These are phyloP conservation scores for Candida sphagnicola DNA, from an alignment of 805 yeast genomes.

Conservation along the genomic window DNA sequence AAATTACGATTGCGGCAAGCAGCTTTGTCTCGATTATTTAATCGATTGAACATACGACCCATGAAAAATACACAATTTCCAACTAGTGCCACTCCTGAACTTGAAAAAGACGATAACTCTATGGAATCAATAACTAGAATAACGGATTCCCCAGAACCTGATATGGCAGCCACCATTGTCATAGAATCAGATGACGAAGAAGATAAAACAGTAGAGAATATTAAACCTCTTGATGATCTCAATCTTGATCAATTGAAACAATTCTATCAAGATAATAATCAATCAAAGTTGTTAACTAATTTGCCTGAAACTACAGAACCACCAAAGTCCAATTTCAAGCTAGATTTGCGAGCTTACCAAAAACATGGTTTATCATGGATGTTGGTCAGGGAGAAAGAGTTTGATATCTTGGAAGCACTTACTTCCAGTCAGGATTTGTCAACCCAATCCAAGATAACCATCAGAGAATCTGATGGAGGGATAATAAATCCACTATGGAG, in stretches of 20 bases:
- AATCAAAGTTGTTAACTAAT: slow-evolving; percentile 48
- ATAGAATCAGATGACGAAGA: slow-evolving; percentile 23
- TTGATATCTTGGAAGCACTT: slow-evolving; percentile 37
- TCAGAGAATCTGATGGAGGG: slow-evolving; percentile 39
- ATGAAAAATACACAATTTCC: slow-evolving; percentile 8
- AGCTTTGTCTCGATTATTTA: slow-evolving; percentile 54
- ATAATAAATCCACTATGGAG: slow-evolving; percentile 85
- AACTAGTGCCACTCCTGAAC: neutral
- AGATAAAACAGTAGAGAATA: slow-evolving; percentile 12
- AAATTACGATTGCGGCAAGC: slow-evolving; percentile 48
- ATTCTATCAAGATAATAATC: slow-evolving; percentile 70
- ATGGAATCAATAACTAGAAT: no score
- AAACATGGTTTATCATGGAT: slow-evolving; percentile 86
- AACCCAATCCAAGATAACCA: slow-evolving; percentile 21
- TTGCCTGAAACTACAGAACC: slow-evolving; percentile 64
- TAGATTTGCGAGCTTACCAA: slow-evolving; percentile 72
- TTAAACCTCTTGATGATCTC: slow-evolving; percentile 35
- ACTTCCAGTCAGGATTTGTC: slow-evolving; percentile 18
- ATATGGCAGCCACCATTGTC: neutral
- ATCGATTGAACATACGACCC: slow-evolving; percentile 38
- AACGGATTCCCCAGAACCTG: neutral
- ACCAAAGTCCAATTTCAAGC: slow-evolving; percentile 43
- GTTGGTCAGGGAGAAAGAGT: slow-evolving; percentile 72
- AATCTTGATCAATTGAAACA: slow-evolving; percentile 70
- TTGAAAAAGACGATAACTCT: slow-evolving; percentile 22